A percentile compares a stretch with the other conserved stretches of the same genome.
Evolutionary conservation across 2,329 filamentous ascomycete genomes (phyloP).

Genomic region (Chaetomium sp.): DNA sequence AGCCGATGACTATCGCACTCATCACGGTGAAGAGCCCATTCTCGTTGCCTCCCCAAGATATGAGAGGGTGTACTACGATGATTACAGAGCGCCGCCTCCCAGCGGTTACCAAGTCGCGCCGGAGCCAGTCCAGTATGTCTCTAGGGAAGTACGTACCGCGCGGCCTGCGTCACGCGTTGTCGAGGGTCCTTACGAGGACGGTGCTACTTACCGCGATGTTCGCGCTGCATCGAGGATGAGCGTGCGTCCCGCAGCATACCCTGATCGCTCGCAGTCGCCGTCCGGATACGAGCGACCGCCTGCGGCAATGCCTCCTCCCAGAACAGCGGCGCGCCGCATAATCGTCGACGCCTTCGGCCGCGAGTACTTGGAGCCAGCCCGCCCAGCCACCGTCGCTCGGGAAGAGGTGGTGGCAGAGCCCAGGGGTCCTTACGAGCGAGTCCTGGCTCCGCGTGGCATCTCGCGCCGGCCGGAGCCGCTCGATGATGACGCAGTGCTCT

Average conservation of each 20-base stretch:
- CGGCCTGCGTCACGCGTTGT: constrained; percentile 48
- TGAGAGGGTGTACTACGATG: constrained; percentile 36
- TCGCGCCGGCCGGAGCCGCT: constrained; percentile 55
- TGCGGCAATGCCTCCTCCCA: constrained; percentile 54
- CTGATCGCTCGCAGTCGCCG: constrained; percentile 53
- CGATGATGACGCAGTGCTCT: constrained; percentile 54
- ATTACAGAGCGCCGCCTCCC: constrained; percentile 30
- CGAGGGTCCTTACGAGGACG: constrained; percentile 47
- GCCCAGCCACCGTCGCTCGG: constrained; percentile 45
- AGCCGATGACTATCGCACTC: constrained; percentile 35
- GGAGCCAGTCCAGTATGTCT: constrained; percentile 42
- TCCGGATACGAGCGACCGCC: constrained; percentile 48
- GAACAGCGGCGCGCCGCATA: constrained; percentile 64
- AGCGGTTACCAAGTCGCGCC: constrained; percentile 11
- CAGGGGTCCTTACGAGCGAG: constrained; percentile 61
- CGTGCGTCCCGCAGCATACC: constrained; percentile 53
- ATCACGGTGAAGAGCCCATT: constrained; percentile 36
- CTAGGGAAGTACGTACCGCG: constrained; percentile 44
- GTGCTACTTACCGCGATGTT: constrained; percentile 47
- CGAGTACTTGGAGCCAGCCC: constrained; percentile 66
- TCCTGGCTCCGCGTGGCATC: constrained; percentile 49
- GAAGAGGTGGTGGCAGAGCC: constrained; percentile 57
- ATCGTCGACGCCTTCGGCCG: constrained; percentile 82
- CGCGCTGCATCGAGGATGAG: constrained; percentile 50
- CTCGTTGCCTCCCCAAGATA: constrained; percentile 42